A percentile compares a stretch with the other conserved stretches of the same genome.
These are phyloP conservation scores for Moesziomyces aphidis DNA, from an alignment of 1,284 basidiomycete genomes.

Conservation along the genomic window DNA sequence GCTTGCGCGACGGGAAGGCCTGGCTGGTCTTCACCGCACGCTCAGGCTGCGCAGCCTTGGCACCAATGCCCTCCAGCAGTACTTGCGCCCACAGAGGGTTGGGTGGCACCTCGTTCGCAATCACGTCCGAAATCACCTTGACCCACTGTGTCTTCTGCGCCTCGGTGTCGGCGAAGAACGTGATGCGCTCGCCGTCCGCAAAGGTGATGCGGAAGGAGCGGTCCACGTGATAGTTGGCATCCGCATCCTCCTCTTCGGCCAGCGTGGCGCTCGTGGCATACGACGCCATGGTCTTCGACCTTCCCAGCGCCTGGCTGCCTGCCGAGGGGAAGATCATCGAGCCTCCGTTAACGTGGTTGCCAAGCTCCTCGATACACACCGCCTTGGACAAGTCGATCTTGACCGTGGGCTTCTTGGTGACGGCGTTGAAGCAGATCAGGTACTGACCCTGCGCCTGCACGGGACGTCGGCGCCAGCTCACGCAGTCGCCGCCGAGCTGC, in stretches of 20 bases:
- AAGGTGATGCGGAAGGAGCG: conserved; percentile 89
- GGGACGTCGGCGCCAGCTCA: conserved; percentile 86
- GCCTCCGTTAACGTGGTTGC: conserved; percentile 69
- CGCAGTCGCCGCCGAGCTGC: conserved; percentile 93
- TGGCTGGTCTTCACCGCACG: conserved; percentile 26
- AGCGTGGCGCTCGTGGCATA: conserved; percentile 30
- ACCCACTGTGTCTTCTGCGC: conserved; percentile 88
- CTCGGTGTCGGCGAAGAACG: conserved; percentile 91
- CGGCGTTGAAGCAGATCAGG: conserved; percentile 90
- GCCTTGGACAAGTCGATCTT: conserved; percentile 92
- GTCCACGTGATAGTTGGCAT: conserved; percentile 76
- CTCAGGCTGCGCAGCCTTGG: neutral
- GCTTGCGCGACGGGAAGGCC: conserved; percentile 22
- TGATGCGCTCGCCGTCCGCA: conserved; percentile 81
- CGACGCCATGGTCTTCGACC: conserved; percentile 34
- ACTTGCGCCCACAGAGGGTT: conserved; percentile 62
- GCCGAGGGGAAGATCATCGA: conserved; percentile 36
- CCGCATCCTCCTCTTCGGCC: conserved; percentile 72
- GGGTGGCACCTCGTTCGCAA: conserved; percentile 48
- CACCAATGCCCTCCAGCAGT: conserved; percentile 25
- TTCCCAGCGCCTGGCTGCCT: conserved; percentile 30
- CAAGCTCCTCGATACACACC: conserved; percentile 79
- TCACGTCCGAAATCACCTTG: conserved; percentile 67
- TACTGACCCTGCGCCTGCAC: conserved; percentile 87
- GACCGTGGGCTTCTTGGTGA: conserved; percentile 89